phyloP scores from a whole-genome alignment of 495 filamentous ascomycete species.

The Evernia prunastri region DNA sequence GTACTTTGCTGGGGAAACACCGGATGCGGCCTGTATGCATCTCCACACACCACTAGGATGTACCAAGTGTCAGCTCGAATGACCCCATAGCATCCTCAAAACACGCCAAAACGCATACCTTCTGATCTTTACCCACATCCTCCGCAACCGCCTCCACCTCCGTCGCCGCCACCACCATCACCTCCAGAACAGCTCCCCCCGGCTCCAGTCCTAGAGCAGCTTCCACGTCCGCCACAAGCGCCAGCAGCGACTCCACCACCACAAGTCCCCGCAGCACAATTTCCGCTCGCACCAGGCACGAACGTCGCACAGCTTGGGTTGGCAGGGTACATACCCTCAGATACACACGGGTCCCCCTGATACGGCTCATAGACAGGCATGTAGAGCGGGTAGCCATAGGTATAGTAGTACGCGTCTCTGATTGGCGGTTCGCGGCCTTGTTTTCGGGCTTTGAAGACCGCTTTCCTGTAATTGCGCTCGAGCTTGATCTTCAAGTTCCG shows the following conservation, averaged over 20 bases:
- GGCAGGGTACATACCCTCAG: conserved; percentile 34
- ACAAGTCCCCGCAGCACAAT: conserved; percentile 44
- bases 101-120: no score
- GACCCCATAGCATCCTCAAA: no score
- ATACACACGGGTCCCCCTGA: conserved; percentile 41
- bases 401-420: conserved; percentile 46
- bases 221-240: conserved; percentile 41
- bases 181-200: conserved; percentile 41
- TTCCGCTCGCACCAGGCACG: conserved; percentile 35
- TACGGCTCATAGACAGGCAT: conserved; percentile 49
- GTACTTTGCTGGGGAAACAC: no score
- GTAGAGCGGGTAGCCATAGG: conserved; percentile 39
- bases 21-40: no score
- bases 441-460: conserved; percentile 53
- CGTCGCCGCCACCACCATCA: conserved; percentile 33
- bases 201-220: no score
- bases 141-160: conserved; percentile 30
- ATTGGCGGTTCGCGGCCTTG: conserved; percentile 47
- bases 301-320: conserved; percentile 43
- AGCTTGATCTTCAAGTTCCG: conserved; percentile 38
- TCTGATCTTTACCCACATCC: conserved; percentile 24
- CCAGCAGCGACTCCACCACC: conserved; percentile 49
- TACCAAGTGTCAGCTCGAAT: no score
- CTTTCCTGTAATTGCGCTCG: conserved; percentile 56
- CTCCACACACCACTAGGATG: no score